A percentile compares a stretch with the other conserved stretches of the same genome.
These are phyloP conservation scores for Cyberlindnera petersonii DNA, from an alignment of 805 yeast species.

Conservation along the genomic window DNA sequence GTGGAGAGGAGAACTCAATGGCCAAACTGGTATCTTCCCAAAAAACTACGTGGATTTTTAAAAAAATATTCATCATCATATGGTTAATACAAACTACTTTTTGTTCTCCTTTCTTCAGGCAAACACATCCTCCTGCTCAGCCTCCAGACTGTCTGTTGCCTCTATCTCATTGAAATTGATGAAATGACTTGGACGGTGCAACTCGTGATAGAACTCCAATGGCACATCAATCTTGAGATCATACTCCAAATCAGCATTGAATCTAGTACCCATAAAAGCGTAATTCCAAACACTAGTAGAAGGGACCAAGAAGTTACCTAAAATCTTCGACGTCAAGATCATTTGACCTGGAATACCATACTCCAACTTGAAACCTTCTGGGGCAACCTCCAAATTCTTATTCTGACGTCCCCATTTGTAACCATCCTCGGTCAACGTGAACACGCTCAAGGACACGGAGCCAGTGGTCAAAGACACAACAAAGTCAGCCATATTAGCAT, in stretches of 20 bases:
- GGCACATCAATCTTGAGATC: constrained; percentile 77
- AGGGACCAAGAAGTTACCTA: constrained; percentile 86
- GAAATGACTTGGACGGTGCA: constrained; percentile 89
- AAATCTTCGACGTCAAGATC: constrained; percentile 65
- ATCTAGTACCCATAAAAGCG: constrained; percentile 81
- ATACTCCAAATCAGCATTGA: constrained; percentile 59
- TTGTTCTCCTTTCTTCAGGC: constrained; percentile 23
- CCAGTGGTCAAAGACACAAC: constrained; percentile 78
- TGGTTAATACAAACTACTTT: constrained; percentile 1
- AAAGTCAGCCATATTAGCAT: constrained; percentile 47
- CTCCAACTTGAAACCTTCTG: constrained; percentile 60
- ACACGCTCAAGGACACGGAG: constrained; percentile 72
- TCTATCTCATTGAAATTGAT: constrained; percentile 66
- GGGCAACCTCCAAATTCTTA: constrained; percentile 48
- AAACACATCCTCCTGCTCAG: constrained; percentile 64
- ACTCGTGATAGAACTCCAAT: constrained; percentile 73
- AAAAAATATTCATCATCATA: not conserved
- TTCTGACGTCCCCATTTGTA: constrained; percentile 72
- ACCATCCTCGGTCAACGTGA: constrained; percentile 59
- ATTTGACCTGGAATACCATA: constrained; percentile 66
- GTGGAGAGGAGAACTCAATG: constrained; percentile 26
- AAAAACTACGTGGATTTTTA: constrained; percentile 17
- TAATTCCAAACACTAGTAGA: constrained; percentile 85
- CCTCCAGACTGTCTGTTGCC: constrained; percentile 46
- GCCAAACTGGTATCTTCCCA: constrained; percentile 22